Evolutionary conservation across 257 asterid species (phyloP), one percentile per base, ranked within the genome.

Genomic region (Solanum paucissectum): DNA sequence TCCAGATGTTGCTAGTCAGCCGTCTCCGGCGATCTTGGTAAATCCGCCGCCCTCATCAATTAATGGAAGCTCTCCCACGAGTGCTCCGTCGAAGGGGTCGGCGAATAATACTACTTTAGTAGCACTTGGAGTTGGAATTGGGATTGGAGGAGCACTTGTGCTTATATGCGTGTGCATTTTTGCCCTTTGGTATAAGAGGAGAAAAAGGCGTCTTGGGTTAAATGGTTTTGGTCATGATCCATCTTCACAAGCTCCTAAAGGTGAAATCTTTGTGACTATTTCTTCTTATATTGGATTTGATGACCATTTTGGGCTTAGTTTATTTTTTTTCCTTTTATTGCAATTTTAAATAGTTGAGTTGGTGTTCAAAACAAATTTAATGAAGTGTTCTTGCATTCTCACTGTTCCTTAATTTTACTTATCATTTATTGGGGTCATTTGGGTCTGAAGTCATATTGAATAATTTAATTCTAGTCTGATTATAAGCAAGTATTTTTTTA

Each of bases 111-210:
- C 90, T 73, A 90, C 96, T 8, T 86, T 94, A 88, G 64, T 95
- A 91, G 98, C 98, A 69, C 91, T 96, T 62, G 98, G 95, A 46
- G 94, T 91, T 40, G 99, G 99, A 88, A 94, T 95, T 87, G 99
- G 98, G 77, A 94, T 96, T 55, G 99, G 99, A 68, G 98, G 96
- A 38, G 85, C 92, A 58, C 42, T 94, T 81, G 95, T 94, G 93
- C 93, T 96, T 89, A 84, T 94, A 34, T 93, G 92, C 88, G 98
- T 96, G 86, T 91, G 94, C 66, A 90, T 95, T 85, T 94, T 93
- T 38, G 91, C 92, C 66, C 73, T 95, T 89, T 96, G 96, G 98
- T 92, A 93, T 89, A 94, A 87, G 91, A 92, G 95, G 91, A 91
- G 92, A 90, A 96, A 94, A 94, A 87, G 84, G 92, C 88, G 87